Conservation (phyloP, 768 basidiomycete genomes). For the Glaciozyma martinii region DNA sequence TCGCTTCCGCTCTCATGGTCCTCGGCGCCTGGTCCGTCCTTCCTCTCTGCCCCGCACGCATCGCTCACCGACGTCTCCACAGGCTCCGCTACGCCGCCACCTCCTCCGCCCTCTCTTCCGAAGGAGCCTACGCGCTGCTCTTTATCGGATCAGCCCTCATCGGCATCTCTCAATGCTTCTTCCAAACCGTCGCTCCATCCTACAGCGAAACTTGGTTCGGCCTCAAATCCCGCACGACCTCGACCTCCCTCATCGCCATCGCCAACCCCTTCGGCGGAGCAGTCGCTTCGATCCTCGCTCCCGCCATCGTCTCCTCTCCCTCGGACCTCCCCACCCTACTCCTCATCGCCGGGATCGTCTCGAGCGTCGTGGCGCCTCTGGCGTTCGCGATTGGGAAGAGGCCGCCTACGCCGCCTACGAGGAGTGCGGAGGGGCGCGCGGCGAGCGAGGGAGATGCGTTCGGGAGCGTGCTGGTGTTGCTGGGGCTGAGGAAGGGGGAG, state of each 20-base stretch:
- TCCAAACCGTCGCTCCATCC: background rate
- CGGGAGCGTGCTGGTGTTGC: background rate
- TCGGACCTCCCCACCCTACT: constrained; percentile 3
- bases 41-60: background rate
- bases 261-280: constrained; percentile 9
- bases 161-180: background rate
- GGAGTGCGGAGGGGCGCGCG: background rate
- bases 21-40: background rate
- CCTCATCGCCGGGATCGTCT: background rate
- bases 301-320: background rate
- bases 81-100: constrained; percentile 8
- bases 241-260: constrained; percentile 2
- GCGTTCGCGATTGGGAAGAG: background rate
- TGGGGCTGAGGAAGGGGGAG: background rate
- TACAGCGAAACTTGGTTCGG: background rate
- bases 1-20: background rate
- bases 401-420: constrained; percentile 2
- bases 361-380: background rate
- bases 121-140: constrained; percentile 1
- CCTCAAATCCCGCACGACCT: background rate
- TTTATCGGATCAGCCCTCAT: constrained; percentile 1
- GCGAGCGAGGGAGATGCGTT: background rate
- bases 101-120: background rate
- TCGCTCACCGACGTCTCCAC: background rate
- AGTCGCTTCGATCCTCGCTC: background rate